A percentile compares a stretch with the other conserved stretches of the same genome.
Evolutionary conservation across 2,329 filamentous ascomycete species (phyloP).

Genomic region (Hawksworthiomyces lignivorus): DNA sequence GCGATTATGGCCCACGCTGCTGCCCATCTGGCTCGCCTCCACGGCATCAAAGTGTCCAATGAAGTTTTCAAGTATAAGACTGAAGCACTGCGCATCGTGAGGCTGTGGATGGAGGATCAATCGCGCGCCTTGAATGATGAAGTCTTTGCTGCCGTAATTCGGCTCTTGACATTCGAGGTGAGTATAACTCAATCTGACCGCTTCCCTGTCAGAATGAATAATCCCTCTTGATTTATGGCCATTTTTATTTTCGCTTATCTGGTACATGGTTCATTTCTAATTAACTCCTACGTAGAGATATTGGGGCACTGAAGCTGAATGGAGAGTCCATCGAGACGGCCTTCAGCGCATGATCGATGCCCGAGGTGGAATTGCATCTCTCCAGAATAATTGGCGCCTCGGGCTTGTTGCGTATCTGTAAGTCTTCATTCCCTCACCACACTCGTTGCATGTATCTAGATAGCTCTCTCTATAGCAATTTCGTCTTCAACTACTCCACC

Average conservation of each 20-base stretch:
- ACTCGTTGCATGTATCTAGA: neutral
- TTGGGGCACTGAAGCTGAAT: slow-evolving; percentile 9
- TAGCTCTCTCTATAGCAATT: no score
- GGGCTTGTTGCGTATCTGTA: slow-evolving; percentile 5
- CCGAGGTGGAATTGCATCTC: slow-evolving; percentile 1
- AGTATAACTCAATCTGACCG: neutral
- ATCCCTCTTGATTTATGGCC: no score
- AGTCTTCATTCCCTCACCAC: neutral
- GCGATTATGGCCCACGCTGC: slow-evolving; percentile 33
- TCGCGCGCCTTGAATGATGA: slow-evolving; percentile 25
- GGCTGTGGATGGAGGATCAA: slow-evolving; percentile 24
- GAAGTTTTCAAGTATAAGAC: slow-evolving; percentile 25
- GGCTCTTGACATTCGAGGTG: slow-evolving; percentile 10
- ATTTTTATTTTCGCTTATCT: no score
- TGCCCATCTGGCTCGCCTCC: slow-evolving; percentile 28
- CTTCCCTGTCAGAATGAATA: neutral
- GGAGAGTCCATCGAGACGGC: slow-evolving; percentile 5
- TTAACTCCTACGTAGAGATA: slow-evolving; percentile 3
- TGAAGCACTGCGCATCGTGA: slow-evolving; percentile 28
- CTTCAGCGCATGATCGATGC: slow-evolving; percentile 6
- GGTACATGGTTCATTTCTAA: no score
- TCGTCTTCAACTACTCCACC: neutral
- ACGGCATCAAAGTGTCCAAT: slow-evolving; percentile 19
- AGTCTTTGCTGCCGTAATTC: slow-evolving; percentile 9
- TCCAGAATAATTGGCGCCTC: slow-evolving; percentile 6